These are phyloP conservation scores for Annona squamosa DNA, from an alignment of 164 flowering plant species.

Conservation along the genomic window DNA sequence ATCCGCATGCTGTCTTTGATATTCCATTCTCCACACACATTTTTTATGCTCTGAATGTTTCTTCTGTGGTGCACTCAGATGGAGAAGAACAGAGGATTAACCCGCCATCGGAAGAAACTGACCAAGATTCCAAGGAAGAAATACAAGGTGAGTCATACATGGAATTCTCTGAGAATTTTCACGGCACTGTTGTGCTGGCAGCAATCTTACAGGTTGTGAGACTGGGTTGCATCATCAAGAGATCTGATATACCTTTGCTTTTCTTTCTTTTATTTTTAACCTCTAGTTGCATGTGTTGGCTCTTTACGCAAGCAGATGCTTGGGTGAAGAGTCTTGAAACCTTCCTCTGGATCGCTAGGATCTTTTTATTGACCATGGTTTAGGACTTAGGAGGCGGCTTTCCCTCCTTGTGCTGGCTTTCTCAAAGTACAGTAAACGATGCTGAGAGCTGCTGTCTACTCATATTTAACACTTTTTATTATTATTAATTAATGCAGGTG, in stretches of 20 bases:
- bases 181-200: neutral
- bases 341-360: too few relatives aligned
- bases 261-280: too few relatives aligned
- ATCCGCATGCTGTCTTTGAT: neutral
- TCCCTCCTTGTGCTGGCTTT: too few relatives aligned
- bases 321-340: too few relatives aligned
- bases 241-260: too few relatives aligned
- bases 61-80: constrained; percentile 36
- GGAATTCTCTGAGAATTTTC: neutral
- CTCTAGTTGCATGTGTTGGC: too few relatives aligned
- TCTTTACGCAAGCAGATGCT: too few relatives aligned
- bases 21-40: neutral
- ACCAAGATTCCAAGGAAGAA: constrained; percentile 92
- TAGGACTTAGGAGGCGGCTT: too few relatives aligned
- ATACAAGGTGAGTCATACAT: constrained; percentile 51
- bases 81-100: constrained; percentile 86
- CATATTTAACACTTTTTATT: neutral
- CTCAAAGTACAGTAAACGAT: too few relatives aligned
- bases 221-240: too few relatives aligned
- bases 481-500: constrained; percentile 31
- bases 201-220: neutral
- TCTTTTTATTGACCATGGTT: too few relatives aligned
- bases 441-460: neutral
- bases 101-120: constrained; percentile 67
- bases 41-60: neutral